Evolutionary conservation across 129 eudicot species (phyloP).

Genomic region (sunflower (Helianthus annuus)): HanXRQr2.0-SUNRISE NC_035445.2:2873025-2873524

Average conservation of each 20-base stretch:
- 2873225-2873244: constrained; percentile 46
- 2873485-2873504: constrained; percentile 26
- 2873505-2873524: constrained; percentile 39
- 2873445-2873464: constrained; percentile 26
- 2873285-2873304: constrained; percentile 22
- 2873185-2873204: constrained; percentile 38
- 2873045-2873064: background rate
- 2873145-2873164: constrained; percentile 10
- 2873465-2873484: constrained; percentile 34
- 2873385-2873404: constrained; percentile 30
- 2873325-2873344: constrained; percentile 26
- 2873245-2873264: constrained; percentile 40
- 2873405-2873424: constrained; percentile 38
- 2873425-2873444: constrained; percentile 43
- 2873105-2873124: background rate
- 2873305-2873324: constrained; percentile 32
- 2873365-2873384: constrained; percentile 39
- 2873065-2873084: background rate
- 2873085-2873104: constrained; percentile 1
- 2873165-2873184: constrained; percentile 14
- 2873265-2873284: constrained; percentile 24
- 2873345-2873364: constrained; percentile 33
- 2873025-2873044: no score
- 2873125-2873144: constrained; percentile 46
- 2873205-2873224: constrained; percentile 30